These are phyloP conservation scores for Chalciporus piperatus DNA, from an alignment of 768 basidiomycete species.

Conservation along the genomic window DNA sequence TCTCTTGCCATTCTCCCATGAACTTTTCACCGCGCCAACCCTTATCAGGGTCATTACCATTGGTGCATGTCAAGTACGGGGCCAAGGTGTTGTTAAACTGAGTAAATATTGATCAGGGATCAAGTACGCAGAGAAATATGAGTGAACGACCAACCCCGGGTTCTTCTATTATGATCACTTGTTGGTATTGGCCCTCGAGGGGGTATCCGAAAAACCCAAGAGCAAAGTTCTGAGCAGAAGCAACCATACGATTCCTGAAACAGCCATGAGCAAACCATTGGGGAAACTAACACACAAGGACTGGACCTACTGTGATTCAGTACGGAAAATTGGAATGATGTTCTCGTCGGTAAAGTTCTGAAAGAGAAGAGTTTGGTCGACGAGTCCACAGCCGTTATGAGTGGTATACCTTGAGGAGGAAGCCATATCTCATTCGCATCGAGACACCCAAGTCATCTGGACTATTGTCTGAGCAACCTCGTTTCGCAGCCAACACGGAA, in stretches of 20 bases:
- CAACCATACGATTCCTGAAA: conserved; percentile 47
- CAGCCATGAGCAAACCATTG: background rate
- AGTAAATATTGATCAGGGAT: background rate
- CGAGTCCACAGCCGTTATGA: background rate
- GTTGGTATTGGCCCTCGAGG: conserved; percentile 41
- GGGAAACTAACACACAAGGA: background rate
- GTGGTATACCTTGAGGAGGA: conserved; percentile 33
- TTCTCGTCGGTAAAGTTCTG: conserved; percentile 39
- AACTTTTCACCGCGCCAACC: conserved; percentile 52
- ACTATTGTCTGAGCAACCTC: background rate
- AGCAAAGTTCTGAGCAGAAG: conserved; percentile 51
- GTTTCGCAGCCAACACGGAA: conserved; percentile 2
- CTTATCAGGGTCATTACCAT: conserved; percentile 44
- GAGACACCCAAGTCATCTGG: conserved; percentile 42
- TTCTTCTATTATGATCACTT: conserved; percentile 41
- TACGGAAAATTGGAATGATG: conserved; percentile 49
- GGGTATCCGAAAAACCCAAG: conserved; percentile 52
- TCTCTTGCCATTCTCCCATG: conserved; percentile 57
- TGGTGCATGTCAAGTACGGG: conserved; percentile 52
- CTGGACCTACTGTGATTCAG: conserved; percentile 46
- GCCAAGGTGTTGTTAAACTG: conserved; percentile 49
- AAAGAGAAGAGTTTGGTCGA: conserved; percentile 24
- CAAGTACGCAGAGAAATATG: conserved; percentile 11
- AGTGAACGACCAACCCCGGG: conserved; percentile 26
- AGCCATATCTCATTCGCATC: conserved; percentile 42